Evolutionary conservation across 345 rosid genomes (phyloP).

Genomic region (Gossypium raimondii): DNA sequence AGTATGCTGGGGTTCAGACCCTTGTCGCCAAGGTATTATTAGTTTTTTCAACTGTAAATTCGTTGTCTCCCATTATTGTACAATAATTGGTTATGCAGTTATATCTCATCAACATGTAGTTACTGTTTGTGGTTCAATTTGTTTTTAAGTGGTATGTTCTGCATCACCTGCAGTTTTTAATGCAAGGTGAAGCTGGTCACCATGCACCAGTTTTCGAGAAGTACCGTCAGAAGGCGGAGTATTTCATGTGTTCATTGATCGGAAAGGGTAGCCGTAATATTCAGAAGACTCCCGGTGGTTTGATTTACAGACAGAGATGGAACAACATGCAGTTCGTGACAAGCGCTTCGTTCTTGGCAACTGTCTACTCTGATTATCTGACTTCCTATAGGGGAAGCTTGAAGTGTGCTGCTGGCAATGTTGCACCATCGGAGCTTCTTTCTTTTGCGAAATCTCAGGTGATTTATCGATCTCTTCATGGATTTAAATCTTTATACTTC

Average conservation of each 20-base stretch:
- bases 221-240: constrained; percentile 84
- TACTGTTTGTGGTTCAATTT: neutral
- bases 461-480: neutral
- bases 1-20: constrained; percentile 91
- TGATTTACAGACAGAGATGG: constrained; percentile 86
- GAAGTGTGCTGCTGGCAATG: constrained; percentile 59
- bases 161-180: constrained; percentile 51
- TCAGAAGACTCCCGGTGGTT: constrained; percentile 91
- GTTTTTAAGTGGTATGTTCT: neutral
- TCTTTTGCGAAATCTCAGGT: constrained; percentile 91
- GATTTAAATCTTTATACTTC: neutral
- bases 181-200: constrained; percentile 83
- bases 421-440: constrained; percentile 59
- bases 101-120: neutral
- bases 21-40: constrained; percentile 80
- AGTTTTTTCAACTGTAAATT: neutral
- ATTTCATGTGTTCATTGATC: constrained; percentile 79
- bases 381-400: constrained; percentile 56
- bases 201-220: constrained; percentile 60
- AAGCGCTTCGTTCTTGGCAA: constrained; percentile 68
- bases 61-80: neutral
- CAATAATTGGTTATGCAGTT: too few relatives aligned
- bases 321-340: constrained; percentile 98
- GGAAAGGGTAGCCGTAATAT: constrained; percentile 60
- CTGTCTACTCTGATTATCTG: constrained; percentile 82